These are phyloP conservation scores for Rhizophlyctis rosea DNA, from an alignment of 192 early-diverging fungal genomes.

Conservation along the genomic window DNA sequence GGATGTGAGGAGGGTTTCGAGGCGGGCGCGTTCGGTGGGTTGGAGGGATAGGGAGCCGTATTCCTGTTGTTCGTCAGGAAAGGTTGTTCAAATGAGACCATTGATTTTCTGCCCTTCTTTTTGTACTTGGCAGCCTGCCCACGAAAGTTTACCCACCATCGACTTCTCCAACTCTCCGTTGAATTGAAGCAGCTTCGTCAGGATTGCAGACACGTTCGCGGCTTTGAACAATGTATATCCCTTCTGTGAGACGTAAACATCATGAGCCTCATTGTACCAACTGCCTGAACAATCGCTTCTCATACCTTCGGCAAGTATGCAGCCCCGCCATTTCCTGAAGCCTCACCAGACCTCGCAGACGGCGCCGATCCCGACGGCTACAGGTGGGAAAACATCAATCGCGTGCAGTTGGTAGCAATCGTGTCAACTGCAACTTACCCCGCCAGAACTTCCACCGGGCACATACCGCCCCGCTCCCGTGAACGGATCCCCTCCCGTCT, in stretches of 20 bases:
- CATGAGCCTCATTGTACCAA: no score
- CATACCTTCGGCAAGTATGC: no score
- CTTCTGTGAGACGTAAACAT: neutral
- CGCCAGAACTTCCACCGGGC: no score
- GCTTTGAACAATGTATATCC: conserved; percentile 63
- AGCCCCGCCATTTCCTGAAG: no score
- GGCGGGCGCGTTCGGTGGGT: conserved; percentile 2
- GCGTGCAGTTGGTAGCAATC: no score
- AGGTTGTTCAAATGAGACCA: neutral
- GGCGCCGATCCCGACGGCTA: no score
- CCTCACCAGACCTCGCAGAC: no score
- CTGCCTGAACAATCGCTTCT: no score
- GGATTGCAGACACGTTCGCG: conserved; percentile 67
- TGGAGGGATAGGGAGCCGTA: conserved; percentile 8
- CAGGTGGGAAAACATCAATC: no score
- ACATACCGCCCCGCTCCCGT: no score
- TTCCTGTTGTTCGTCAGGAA: conserved; percentile 12
- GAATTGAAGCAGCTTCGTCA: conserved; percentile 70
- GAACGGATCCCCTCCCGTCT: conserved; percentile 70
- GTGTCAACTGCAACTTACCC: no score
- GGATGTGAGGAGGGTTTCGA: conserved; percentile 20
- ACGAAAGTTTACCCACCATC: no score
- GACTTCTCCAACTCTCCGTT: conserved; percentile 52
- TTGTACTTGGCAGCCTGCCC: conserved; percentile 6
- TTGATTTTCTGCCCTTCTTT: conserved; percentile 16